A percentile compares a stretch with the other conserved stretches of the same genome.
These are phyloP conservation scores for Aspergillus sp. DNA, from an alignment of 2,329 filamentous ascomycete species.

Conservation along the genomic window DNA sequence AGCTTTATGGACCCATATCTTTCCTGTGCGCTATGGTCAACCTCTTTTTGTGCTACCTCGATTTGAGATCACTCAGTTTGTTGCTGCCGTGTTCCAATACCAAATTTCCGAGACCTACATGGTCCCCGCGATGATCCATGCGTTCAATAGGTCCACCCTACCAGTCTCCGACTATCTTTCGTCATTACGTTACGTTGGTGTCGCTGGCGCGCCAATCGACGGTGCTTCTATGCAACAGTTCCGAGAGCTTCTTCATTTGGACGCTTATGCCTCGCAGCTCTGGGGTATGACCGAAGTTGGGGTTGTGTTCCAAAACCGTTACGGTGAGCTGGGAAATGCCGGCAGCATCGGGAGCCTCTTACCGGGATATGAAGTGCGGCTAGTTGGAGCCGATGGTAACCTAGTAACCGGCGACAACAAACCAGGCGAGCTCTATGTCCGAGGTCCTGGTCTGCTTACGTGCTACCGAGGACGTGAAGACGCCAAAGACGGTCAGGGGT, in stretches of 20 bases:
- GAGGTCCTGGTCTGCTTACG: slow-evolving; percentile 40
- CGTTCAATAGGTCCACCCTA: slow-evolving; percentile 37
- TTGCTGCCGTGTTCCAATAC: slow-evolving; percentile 46
- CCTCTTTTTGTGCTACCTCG: slow-evolving; percentile 54
- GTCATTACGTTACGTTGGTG: slow-evolving; percentile 50
- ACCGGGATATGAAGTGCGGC: slow-evolving; percentile 45
- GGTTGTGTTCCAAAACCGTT: slow-evolving; percentile 47
- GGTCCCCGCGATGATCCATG: slow-evolving; percentile 52
- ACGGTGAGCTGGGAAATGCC: slow-evolving; percentile 45
- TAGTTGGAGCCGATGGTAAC: slow-evolving; percentile 41
- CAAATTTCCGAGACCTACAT: slow-evolving; percentile 55
- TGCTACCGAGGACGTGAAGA: slow-evolving; percentile 43
- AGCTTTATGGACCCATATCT: slow-evolving; percentile 51
- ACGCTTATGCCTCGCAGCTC: slow-evolving; percentile 52
- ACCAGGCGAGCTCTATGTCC: slow-evolving; percentile 49
- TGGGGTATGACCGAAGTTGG: slow-evolving; percentile 63
- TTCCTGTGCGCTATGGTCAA: slow-evolving; percentile 51
- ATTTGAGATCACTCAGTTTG: slow-evolving; percentile 48
- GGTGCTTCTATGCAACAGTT: slow-evolving; percentile 46
- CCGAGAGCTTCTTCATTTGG: slow-evolving; percentile 44
- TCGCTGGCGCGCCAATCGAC: slow-evolving; percentile 57
- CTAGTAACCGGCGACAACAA: slow-evolving; percentile 33
- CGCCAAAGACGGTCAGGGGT: slow-evolving; percentile 44
- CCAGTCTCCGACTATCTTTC: slow-evolving; percentile 37
- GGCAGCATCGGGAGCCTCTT: slow-evolving; percentile 55